Percentiles rank a stretch among this genome's conserved stretches.
phyloP scores from a whole-genome alignment of 78 protist species.

The Monocercomonoides exilis region DNA sequence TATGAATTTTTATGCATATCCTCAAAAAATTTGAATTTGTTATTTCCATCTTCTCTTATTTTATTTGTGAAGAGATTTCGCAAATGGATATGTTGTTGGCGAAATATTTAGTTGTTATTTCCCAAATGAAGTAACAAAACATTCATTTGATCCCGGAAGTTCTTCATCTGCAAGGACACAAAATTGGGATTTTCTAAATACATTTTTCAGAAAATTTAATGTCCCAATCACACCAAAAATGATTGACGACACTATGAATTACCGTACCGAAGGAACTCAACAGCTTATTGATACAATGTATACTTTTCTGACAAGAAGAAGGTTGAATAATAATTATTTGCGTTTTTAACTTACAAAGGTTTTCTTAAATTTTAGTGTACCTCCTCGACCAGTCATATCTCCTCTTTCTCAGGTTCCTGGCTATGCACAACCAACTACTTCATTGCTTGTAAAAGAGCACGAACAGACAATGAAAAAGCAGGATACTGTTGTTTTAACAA shows the following conservation, averaged over 20 bases:
- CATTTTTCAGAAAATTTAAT: background rate
- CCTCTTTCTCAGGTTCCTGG: background rate
- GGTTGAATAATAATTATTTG: too few relatives aligned
- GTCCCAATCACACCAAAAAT: background rate
- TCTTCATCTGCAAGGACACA: background rate
- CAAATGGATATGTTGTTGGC: background rate
- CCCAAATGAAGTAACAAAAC: background rate
- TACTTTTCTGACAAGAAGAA: conserved; percentile 7
- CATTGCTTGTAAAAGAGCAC: background rate
- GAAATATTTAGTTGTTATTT: background rate
- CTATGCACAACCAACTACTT: background rate
- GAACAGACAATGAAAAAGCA: background rate
- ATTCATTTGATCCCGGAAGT: background rate
- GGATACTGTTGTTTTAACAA: background rate
- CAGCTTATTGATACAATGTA: background rate
- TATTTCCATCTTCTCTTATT: background rate
- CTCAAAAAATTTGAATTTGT: background rate
- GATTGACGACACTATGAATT: conserved; percentile 7
- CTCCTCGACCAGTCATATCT: background rate
- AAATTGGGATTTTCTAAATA: background rate
- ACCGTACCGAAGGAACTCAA: background rate
- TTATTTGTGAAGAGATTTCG: background rate
- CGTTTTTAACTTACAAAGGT: too few relatives aligned
- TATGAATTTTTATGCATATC: too few relatives aligned
- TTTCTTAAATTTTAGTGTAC: too few relatives aligned